phyloP scores from a whole-genome alignment of 768 basidiomycete genomes.

The Dacryopinax spathularia region DNA sequence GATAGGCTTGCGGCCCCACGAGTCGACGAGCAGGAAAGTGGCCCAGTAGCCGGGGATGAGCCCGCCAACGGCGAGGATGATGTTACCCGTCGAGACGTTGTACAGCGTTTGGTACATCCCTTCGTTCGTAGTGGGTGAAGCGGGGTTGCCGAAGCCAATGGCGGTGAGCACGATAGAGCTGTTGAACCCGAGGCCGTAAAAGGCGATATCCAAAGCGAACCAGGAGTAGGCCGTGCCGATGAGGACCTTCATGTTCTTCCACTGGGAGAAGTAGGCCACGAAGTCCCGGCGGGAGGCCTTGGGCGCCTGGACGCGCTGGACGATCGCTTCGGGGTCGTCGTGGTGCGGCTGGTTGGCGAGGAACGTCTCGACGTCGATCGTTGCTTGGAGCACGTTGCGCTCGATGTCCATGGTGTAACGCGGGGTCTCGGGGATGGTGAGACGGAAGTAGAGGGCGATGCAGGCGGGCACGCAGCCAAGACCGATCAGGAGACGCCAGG shows the following conservation, averaged over 20 bases:
- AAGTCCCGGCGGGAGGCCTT: slow-evolving; percentile 14
- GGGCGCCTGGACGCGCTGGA: slow-evolving; percentile 13
- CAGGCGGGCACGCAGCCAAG: slow-evolving; percentile 12
- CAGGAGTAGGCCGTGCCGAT: slow-evolving; percentile 14
- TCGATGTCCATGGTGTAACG: slow-evolving; percentile 21
- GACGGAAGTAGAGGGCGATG: slow-evolving; percentile 46
- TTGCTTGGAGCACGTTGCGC: slow-evolving; percentile 14
- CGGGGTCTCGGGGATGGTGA: slow-evolving; percentile 42
- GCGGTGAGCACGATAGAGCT: slow-evolving; percentile 12
- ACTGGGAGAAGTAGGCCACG: slow-evolving; percentile 12
- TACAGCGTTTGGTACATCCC: slow-evolving; percentile 20
- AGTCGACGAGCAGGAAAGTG: slow-evolving; percentile 23
- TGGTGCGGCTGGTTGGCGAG: slow-evolving; percentile 9
- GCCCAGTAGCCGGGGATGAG: slow-evolving; percentile 27
- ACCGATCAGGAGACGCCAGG: slow-evolving; percentile 11
- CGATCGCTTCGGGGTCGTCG: slow-evolving; percentile 8
- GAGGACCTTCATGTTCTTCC: slow-evolving; percentile 15
- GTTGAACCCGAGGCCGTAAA: slow-evolving; percentile 17
- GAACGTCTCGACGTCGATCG: slow-evolving; percentile 10
- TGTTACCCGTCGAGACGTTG: slow-evolving; percentile 25
- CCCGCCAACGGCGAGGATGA: slow-evolving; percentile 24
- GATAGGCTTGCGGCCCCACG: slow-evolving; percentile 26
- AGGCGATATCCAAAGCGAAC: slow-evolving; percentile 15
- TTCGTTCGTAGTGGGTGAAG: slow-evolving; percentile 6
- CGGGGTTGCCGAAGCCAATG: slow-evolving; percentile 12